Base-by-base conservation (phyloP, 139 green algal species). In the Gonium pectorale region DNA sequence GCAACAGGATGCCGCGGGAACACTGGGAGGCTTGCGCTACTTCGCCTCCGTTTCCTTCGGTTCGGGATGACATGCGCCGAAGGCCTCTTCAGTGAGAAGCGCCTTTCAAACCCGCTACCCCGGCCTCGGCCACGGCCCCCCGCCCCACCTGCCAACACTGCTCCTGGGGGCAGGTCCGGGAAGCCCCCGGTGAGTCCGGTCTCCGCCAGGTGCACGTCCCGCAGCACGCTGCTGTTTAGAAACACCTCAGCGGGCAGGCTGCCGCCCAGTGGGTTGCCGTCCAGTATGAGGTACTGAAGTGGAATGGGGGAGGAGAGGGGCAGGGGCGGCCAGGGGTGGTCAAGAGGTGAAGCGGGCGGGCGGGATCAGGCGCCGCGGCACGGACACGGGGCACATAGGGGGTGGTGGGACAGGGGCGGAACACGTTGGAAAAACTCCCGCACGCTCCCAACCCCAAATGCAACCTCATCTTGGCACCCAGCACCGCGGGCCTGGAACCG, bases 211-310 rank as follows among this genome's bases (percentile, higher is more conserved):
- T 40, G 24, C 8, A 73, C 26, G 31, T 5, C 40, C 31, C 31
- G 43, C 62, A 73, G 60, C 2, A 5, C 2, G 43, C 19, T 43
- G 3, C 17, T 3, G 9, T 31, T 19, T 1, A 37, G 40, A 43
- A 83, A 73, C 4, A 51, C 11, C 11, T 22, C n/a, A 22, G 33
- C 2, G 0, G 77, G 77, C 62, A 83, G 43, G 8, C 43, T 0
- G 41, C 77, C 77, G 19, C 26, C 29, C 43, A 83, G 60, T 31
- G 6, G 43, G 77, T 83, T 83, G 31, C 27, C 8, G 43, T 63
- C 77, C 21, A 74, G 62, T 43, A 74, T 62, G 24, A 83, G n/a
- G 44, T 37, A 62, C 59, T 72, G 75, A 21, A 4, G 49, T 19
- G 62, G 7, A 29, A n/a, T 43, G 27, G 8, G 62, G n/a, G 22